These are phyloP conservation scores for Colletotrichum orbiculare DNA, from an alignment of 2,329 filamentous ascomycete species.

Conservation along the genomic window DNA sequence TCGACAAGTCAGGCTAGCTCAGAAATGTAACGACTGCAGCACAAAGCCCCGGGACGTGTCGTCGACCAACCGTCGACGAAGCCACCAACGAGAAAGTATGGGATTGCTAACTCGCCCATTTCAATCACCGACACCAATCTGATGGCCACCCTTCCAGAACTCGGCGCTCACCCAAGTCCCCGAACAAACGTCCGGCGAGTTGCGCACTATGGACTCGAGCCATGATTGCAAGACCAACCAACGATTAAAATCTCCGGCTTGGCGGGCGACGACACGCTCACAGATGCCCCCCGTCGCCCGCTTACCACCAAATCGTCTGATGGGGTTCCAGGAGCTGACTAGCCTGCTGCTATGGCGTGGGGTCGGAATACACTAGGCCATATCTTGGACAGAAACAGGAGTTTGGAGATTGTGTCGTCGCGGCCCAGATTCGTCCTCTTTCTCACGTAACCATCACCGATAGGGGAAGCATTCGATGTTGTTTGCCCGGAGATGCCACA, in stretches of 20 bases:
- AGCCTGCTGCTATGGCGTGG: slow-evolving; percentile 4
- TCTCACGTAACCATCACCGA: slow-evolving; percentile 19
- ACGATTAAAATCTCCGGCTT: slow-evolving; percentile 17
- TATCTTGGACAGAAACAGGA: slow-evolving; percentile 10
- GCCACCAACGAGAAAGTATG: slow-evolving; percentile 12
- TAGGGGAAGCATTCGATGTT: not conserved
- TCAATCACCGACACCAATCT: not conserved
- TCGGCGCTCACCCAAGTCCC: slow-evolving; percentile 2
- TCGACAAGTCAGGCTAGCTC: not conserved
- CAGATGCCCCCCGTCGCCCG: not conserved
- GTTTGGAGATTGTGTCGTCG: slow-evolving; percentile 21
- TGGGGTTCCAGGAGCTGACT: not conserved
- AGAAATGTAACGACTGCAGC: not conserved
- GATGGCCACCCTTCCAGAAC: not conserved
- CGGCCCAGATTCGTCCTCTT: slow-evolving; percentile 10
- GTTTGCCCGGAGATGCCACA: not conserved
- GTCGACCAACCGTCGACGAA: slow-evolving; percentile 19
- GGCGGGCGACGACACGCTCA: slow-evolving; percentile 20
- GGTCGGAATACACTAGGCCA: slow-evolving; percentile 3
- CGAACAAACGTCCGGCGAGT: not conserved
- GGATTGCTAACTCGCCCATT: too few species aligned
- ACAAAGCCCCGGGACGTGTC: slow-evolving; percentile 6
- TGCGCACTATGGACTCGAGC: slow-evolving; percentile 9
- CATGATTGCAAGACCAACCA: slow-evolving; percentile 17
- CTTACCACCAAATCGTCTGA: slow-evolving; percentile 26